Conservation (phyloP, 129 eudicot genomes). For the Scalesia atractyloides region DNA sequence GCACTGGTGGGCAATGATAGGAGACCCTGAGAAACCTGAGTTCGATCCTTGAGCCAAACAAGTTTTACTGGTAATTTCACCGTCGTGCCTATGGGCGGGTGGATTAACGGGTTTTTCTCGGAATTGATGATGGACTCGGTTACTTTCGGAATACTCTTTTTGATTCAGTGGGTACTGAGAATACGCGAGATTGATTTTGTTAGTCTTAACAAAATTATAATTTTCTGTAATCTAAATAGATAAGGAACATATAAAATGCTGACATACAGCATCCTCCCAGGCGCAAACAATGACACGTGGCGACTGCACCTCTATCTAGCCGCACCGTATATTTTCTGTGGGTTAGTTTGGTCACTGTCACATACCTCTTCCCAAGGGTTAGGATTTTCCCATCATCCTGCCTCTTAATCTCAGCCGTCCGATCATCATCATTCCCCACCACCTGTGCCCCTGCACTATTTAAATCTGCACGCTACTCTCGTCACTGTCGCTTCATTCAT, state of each 20-base stretch:
- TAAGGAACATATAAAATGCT: not conserved
- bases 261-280: conserved; percentile 16
- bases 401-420: conserved; percentile 23
- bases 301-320: not conserved
- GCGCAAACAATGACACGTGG: conserved; percentile 21
- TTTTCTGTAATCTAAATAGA: too few relatives aligned
- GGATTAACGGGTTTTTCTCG: too few relatives aligned
- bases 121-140: too few relatives aligned
- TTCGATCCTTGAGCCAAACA: too few relatives aligned
- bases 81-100: too few relatives aligned
- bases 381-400: not conserved
- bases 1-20: too few relatives aligned
- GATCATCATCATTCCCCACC: conserved; percentile 15
- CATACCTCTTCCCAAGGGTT: conserved; percentile 13
- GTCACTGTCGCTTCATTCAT: not conserved
- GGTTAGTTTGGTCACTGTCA: not conserved
- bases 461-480: conserved; percentile 9
- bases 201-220: too few relatives aligned
- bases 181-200: too few relatives aligned
- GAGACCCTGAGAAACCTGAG: too few relatives aligned
- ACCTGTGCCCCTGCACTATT: not conserved
- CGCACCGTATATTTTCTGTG: not conserved
- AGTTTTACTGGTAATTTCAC: too few relatives aligned
- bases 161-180: too few relatives aligned
- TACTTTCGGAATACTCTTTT: too few relatives aligned